Evolutionary conservation across 495 filamentous ascomycete genomes (phyloP), one percentile per base, ranked within the genome.

Genomic region (Alectoria sarmentosa): DNA sequence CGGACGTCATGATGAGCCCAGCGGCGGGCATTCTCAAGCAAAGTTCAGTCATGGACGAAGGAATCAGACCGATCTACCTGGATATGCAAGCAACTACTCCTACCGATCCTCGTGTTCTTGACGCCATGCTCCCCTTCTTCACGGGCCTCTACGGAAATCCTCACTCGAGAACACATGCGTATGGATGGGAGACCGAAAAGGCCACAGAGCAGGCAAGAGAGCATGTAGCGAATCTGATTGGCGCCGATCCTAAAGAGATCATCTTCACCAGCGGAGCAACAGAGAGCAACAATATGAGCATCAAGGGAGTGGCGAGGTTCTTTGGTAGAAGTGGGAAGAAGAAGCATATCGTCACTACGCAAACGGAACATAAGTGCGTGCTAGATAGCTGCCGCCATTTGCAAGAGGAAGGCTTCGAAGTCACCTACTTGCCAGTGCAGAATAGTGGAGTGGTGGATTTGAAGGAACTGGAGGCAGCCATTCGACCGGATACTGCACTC

Each of bases 61-160:
- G 95, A 67, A 86, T 90, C 60, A 84, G 94, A 41, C 94, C 94
- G 21, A 97, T 98, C 69, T 98, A 98, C 71, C 87, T 98, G 46
- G 94, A 98, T 72, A 96, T 96, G 90, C 94, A 99, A 78, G 93
- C 94, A 21, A 98, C 94, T 5, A 98, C 95, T n/a, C 94, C 94
- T 14, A 83, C 90, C 11, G 94, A 98, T 69, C 94, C 94, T 48
- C 84, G 94, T 60, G 94, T 98, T 44, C 81, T 98, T 15, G 94
- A 98, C 71, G 90, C 92, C 56, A 98, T 98, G 94, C 82, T 98
- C 28, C 94, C 94, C 1, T 98, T 86, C 77, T 89, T 89, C 71
- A 94, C 92, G 30, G 92, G 91, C 41, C 84, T 96, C 39, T 98
- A 96, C 75, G 94, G 94, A 67, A 98, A 98, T 74, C 94, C 94